Conservation (phyloP, 176 grass and related monocot genomes). For the Phragmites australis region DNA sequence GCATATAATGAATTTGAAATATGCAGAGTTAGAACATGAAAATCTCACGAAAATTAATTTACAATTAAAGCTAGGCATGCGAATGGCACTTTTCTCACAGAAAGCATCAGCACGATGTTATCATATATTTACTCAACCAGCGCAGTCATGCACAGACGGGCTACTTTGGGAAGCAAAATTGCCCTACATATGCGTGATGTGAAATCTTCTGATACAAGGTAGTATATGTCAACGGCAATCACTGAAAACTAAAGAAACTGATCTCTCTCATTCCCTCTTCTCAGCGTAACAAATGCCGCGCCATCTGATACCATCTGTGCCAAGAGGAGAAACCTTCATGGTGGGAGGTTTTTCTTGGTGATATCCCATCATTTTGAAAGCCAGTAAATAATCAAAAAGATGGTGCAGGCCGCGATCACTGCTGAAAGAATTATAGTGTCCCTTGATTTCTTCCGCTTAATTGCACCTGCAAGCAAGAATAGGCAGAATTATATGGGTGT, state of each 20-base stretch:
- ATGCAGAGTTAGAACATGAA: neutral
- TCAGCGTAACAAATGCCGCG: neutral
- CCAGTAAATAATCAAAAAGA: constrained; percentile 95
- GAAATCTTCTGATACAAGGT: constrained; percentile 36
- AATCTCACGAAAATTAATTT: neutral
- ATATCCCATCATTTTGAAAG: constrained; percentile 72
- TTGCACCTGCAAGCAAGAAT: constrained; percentile 63
- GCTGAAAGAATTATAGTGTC: constrained; percentile 94
- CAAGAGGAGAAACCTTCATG: neutral
- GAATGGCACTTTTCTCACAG: neutral
- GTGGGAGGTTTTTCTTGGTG: neutral
- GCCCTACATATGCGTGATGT: neutral
- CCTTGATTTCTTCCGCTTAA: constrained; percentile 95
- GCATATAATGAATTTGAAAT: constrained; percentile 7
- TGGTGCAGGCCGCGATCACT: constrained; percentile 82
- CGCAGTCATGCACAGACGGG: neutral
- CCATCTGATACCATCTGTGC: neutral
- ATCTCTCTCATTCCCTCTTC: constrained; percentile 1
- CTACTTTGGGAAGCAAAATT: constrained; percentile 28
- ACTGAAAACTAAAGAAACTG: constrained; percentile 6
- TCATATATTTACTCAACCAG: constrained; percentile 42
- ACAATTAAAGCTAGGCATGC: neutral
- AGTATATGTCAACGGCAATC: neutral
- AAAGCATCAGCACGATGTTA: constrained; percentile 7
- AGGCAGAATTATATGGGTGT: neutral